These are phyloP conservation scores for Inga leiocalycina DNA, from an alignment of 306 rosid genomes.

Conservation along the genomic window DNA sequence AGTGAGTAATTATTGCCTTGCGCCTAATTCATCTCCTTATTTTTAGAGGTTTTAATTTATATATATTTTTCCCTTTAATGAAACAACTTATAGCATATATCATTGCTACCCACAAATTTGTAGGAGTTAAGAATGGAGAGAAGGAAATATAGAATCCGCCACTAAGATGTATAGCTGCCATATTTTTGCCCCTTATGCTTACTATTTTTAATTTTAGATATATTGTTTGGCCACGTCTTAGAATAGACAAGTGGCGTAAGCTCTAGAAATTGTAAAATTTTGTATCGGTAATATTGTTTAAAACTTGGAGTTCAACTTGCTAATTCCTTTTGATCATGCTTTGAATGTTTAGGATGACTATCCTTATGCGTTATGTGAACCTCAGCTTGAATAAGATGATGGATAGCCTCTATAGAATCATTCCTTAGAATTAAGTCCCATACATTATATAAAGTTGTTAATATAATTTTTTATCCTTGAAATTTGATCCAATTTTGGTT, in stretches of 20 bases:
- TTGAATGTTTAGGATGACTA: no score
- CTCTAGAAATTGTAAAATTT: constrained; percentile 35
- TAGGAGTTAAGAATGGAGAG: constrained; percentile 28
- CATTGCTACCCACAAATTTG: constrained; percentile 19
- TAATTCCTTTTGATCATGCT: no score
- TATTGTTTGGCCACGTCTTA: constrained; percentile 21
- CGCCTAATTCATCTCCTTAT: constrained; percentile 25
- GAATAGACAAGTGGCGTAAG: background rate
- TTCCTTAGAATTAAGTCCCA: no score
- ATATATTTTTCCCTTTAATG: constrained; percentile 16
- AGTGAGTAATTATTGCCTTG: constrained; percentile 4
- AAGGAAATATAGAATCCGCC: constrained; percentile 39
- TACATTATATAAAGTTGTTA: no score
- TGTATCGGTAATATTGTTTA: constrained; percentile 1
- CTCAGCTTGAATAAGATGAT: no score
- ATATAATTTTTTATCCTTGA: no score
- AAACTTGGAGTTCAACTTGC: no score
- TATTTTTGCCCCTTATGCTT: constrained; percentile 27
- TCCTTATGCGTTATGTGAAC: no score
- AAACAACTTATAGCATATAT: background rate
- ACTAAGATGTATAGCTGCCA: constrained; percentile 38
- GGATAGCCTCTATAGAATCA: no score
- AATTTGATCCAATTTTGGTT: no score
- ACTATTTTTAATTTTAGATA: constrained; percentile 3
- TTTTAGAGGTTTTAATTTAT: background rate